Evolutionary conservation across 1,284 basidiomycete genomes (phyloP).

Genomic region (Thecaphora frezii): DNA sequence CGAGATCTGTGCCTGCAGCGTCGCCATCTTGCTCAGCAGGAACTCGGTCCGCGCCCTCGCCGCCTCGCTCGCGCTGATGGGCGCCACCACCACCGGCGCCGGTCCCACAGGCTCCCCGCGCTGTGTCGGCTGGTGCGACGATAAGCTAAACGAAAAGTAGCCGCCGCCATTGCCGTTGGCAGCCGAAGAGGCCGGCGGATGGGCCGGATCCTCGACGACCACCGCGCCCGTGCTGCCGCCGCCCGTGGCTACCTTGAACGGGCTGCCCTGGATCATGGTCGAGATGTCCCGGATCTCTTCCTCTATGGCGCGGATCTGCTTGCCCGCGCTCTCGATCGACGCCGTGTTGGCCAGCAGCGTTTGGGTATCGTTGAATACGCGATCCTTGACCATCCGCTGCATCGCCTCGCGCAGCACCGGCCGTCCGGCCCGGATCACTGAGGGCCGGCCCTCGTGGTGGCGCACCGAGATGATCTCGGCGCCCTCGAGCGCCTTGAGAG

Average conservation of each 20-base stretch:
- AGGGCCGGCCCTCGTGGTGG: slow-evolving; percentile 80
- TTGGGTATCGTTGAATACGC: slow-evolving; percentile 77
- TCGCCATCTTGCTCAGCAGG: slow-evolving; percentile 74
- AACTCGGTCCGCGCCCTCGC: slow-evolving; percentile 70
- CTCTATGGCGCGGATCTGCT: slow-evolving; percentile 72
- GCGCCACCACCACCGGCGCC: slow-evolving; percentile 1
- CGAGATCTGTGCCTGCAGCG: slow-evolving; percentile 68
- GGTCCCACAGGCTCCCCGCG: slow-evolving; percentile 5
- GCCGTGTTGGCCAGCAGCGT: slow-evolving; percentile 65
- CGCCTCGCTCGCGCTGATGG: slow-evolving; percentile 62
- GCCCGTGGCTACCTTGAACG: slow-evolving; percentile 52
- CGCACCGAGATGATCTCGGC: slow-evolving; percentile 82
- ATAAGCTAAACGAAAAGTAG: too few species aligned
- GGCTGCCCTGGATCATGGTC: slow-evolving; percentile 50
- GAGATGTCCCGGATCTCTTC: slow-evolving; percentile 67
- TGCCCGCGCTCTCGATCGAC: slow-evolving; percentile 70
- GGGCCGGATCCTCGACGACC: slow-evolving; percentile 4
- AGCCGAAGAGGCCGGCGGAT: background rate
- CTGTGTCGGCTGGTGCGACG: too few species aligned
- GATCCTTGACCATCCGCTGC: slow-evolving; percentile 74
- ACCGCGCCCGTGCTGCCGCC: slow-evolving; percentile 14
- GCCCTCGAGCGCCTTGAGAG: slow-evolving; percentile 82
- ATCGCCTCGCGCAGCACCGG: slow-evolving; percentile 87
- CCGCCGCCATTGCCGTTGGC: background rate
- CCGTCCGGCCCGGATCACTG: slow-evolving; percentile 81